Conservation (phyloP, 257 asterid genomes). For the Coffea eugenioides region DNA sequence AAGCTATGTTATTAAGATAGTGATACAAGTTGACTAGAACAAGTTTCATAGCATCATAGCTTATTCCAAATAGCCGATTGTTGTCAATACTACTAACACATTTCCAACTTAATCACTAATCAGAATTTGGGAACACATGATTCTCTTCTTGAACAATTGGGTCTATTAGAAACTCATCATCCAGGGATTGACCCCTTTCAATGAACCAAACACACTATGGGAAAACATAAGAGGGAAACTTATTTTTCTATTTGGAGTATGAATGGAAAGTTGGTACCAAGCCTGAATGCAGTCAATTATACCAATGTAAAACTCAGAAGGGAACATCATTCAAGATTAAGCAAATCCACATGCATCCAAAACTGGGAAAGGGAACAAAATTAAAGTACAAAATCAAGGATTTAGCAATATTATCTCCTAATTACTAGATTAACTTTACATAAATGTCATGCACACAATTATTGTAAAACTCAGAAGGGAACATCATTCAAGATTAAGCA, state of each 20-base stretch:
- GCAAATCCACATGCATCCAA: not conserved
- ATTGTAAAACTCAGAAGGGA: not conserved
- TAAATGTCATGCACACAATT: not conserved
- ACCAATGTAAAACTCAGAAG: not conserved
- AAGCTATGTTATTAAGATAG: not conserved
- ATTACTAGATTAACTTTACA: not conserved
- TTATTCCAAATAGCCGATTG: not conserved
- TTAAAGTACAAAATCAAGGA: not conserved
- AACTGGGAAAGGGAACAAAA: not conserved
- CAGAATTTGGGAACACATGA: not conserved
- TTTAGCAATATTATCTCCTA: not conserved
- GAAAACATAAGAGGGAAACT: not conserved
- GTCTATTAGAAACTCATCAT: not conserved
- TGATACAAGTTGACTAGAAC: not conserved
- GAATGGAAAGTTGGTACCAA: not conserved
- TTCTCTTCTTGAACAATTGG: not conserved
- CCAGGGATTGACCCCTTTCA: not conserved
- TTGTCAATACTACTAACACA: not conserved
- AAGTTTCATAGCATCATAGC: not conserved
- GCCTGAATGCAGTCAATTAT: not conserved
- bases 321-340: not conserved
- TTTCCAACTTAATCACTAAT: not conserved
- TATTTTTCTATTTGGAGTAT: not conserved
- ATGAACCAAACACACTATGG: not conserved
- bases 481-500: not conserved